Conservation (phyloP, 176 grass and related monocot genomes). For the Panicum miliaceum region DNA sequence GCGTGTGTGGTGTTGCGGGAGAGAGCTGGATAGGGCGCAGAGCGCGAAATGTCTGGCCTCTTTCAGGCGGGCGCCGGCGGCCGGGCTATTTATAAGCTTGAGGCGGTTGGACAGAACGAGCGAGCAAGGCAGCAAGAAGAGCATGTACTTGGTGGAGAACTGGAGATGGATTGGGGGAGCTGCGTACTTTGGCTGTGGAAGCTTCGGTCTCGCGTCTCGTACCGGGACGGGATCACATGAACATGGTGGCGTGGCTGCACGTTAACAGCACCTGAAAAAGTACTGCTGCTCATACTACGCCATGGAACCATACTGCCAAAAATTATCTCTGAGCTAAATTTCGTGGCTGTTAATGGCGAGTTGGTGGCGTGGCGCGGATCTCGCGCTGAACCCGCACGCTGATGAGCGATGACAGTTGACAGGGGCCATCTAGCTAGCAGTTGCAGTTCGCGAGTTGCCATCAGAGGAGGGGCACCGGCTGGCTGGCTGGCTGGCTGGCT, state of each 20-base stretch:
- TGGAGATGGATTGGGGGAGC: background rate
- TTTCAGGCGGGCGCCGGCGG: background rate
- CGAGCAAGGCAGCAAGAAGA: too few relatives aligned
- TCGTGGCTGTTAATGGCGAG: background rate
- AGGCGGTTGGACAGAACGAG: background rate
- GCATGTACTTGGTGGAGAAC: background rate
- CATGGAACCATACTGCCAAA: background rate
- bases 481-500: background rate
- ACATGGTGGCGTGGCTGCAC: background rate
- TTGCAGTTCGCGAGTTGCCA: conserved; percentile 43
- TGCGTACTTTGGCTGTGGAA: conserved; percentile 17
- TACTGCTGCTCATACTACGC: background rate
- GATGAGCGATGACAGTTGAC: too few relatives aligned
- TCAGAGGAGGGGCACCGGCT: background rate
- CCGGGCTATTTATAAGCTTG: conserved; percentile 22
- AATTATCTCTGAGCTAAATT: background rate
- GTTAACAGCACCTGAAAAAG: background rate
- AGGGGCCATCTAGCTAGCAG: background rate
- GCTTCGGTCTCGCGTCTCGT: background rate
- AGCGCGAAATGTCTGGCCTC: conserved; percentile 5
- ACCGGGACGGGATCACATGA: background rate
- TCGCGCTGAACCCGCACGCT: background rate
- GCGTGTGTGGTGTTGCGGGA: background rate
- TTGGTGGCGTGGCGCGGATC: conserved; percentile 28
- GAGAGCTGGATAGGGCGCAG: conserved; percentile 26